phyloP scores from a whole-genome alignment of 768 basidiomycete genomes.

The Suillus decipiens region DNA sequence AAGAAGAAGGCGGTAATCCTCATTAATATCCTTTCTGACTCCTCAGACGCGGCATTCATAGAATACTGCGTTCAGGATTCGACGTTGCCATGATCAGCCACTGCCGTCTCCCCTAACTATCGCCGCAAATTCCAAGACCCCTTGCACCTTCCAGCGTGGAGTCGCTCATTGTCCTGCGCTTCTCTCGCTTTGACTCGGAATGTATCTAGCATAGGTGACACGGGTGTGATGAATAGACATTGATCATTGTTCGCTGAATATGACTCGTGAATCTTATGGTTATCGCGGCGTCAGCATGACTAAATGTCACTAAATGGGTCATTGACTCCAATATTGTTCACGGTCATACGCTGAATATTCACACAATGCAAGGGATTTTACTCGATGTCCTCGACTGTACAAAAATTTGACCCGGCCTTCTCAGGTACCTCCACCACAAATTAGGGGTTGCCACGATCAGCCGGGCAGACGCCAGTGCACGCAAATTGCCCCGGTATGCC shows the following conservation, averaged over 20 bases:
- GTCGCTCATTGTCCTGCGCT: not conserved
- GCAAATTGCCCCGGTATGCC: not conserved
- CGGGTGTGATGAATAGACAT: not conserved
- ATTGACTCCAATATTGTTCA: not conserved
- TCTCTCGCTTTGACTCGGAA: not conserved
- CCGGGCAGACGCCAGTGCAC: not conserved
- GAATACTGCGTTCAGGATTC: not conserved
- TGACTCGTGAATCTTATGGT: not conserved
- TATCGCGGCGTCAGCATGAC: not conserved
- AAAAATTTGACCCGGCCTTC: not conserved
- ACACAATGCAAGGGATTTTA: not conserved
- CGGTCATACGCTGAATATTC: not conserved
- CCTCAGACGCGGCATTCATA: not conserved
- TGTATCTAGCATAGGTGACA: not conserved
- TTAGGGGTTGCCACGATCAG: not conserved
- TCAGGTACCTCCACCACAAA: not conserved
- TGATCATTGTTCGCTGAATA: constrained; percentile 7
- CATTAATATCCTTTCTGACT: constrained; percentile 3
- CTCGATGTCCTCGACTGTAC: not conserved
- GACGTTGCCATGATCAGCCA: not conserved
- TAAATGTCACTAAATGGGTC: not conserved
- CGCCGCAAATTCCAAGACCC: not conserved
- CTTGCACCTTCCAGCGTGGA: not conserved
- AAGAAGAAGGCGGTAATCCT: constrained; percentile 2
- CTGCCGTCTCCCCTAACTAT: not conserved